Conservation (phyloP, 805 yeast genomes). For the Brettanomyces bruxellensis region DNA sequence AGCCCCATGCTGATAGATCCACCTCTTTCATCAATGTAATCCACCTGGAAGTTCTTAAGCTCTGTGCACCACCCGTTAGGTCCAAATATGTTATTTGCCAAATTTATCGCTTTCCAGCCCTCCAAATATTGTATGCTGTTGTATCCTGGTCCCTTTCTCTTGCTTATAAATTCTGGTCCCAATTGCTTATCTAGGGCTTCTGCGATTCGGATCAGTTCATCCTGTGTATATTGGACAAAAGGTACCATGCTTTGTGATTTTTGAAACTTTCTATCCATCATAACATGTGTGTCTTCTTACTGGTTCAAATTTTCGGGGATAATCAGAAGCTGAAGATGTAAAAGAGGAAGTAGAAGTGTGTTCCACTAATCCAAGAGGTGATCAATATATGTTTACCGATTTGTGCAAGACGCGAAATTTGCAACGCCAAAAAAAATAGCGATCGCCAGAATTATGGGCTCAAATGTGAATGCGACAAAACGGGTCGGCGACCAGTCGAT, state of each 20-base stretch:
- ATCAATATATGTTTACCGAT: too few species aligned
- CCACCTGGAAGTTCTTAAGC: conserved; percentile 54
- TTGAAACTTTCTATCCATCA: too few species aligned
- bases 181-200: conserved; percentile 30
- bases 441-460: too few species aligned
- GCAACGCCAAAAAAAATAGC: too few species aligned
- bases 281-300: too few species aligned
- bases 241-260: not conserved
- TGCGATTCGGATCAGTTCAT: conserved; percentile 19
- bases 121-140: conserved; percentile 63
- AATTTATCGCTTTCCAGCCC: conserved; percentile 75
- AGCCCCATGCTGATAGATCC: conserved; percentile 57
- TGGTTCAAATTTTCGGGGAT: too few species aligned
- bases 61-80: conserved; percentile 80
- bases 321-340: too few species aligned
- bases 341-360: too few species aligned
- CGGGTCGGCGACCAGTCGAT: too few species aligned
- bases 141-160: conserved; percentile 69
- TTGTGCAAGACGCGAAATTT: too few species aligned
- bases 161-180: conserved; percentile 74
- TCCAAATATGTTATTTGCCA: conserved; percentile 78
- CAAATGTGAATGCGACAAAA: too few species aligned
- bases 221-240: conserved; percentile 12
- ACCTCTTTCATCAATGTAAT: conserved; percentile 57
- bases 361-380: too few species aligned